Conservation (phyloP, 805 yeast species). For the Candida nonsorbophila region DNA sequence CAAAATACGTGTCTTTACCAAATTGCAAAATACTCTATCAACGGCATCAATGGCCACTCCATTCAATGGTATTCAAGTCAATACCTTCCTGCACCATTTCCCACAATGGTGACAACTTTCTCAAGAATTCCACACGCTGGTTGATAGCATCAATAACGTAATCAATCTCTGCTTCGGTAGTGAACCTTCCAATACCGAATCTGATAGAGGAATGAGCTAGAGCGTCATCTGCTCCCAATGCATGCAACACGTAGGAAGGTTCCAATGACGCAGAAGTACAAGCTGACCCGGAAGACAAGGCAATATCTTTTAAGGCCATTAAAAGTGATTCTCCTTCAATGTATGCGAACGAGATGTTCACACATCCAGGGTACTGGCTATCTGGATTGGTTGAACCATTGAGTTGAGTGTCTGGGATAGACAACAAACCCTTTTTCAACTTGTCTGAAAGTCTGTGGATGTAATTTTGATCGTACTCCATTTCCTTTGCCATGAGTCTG, state of each 20-base stretch:
- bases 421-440: conserved; percentile 64
- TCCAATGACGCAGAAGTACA: conserved; percentile 98
- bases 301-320: conserved; percentile 97
- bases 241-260: conserved; percentile 94
- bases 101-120: conserved; percentile 95
- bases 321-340: conserved; percentile 96
- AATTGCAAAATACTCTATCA: conserved; percentile 1
- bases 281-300: conserved; percentile 94
- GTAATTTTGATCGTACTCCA: conserved; percentile 66
- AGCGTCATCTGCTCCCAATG: conserved; percentile 97
- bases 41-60: conserved; percentile 85
- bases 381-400: conserved; percentile 69
- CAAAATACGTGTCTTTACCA: neutral
- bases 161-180: conserved; percentile 94
- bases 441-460: conserved; percentile 67
- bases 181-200: conserved; percentile 95
- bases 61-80: conserved; percentile 87
- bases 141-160: conserved; percentile 85
- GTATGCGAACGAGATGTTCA: conserved; percentile 93
- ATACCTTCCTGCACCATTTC: conserved; percentile 99
- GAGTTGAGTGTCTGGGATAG: conserved; percentile 82
- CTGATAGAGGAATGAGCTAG: conserved; percentile 97
- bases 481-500: conserved; percentile 69
- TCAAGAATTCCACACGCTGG: conserved; percentile 83
- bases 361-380: conserved; percentile 80